These are phyloP conservation scores for Talaromyces sp. DNA, from an alignment of 2,329 filamentous ascomycete species.

Conservation along the genomic window DNA sequence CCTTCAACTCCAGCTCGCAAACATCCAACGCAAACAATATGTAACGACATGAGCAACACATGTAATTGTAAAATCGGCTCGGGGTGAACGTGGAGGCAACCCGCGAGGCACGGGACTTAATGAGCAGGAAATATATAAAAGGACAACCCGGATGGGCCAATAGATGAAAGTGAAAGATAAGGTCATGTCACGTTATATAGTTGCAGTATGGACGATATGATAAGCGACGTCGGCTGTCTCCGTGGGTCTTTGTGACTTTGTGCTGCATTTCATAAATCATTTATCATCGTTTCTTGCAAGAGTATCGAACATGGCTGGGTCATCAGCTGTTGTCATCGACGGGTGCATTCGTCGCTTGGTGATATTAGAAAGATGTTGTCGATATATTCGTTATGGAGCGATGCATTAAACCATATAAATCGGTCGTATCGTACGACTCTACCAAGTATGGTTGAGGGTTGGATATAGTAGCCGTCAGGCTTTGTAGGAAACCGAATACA, in stretches of 20 bases:
- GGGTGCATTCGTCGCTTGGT: not conserved
- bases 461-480: constrained; percentile 5
- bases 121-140: not conserved
- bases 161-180: too few relatives aligned
- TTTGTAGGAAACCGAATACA: not conserved
- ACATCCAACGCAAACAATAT: not conserved
- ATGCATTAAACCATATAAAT: constrained; percentile 6
- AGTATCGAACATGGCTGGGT: not conserved
- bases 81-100: not conserved
- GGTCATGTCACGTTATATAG: not conserved
- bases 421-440: constrained; percentile 3
- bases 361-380: not conserved
- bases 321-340: not conserved
- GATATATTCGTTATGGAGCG: not conserved
- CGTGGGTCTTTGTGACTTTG: not conserved
- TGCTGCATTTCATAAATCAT: not conserved
- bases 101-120: not conserved
- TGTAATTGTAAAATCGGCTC: not conserved
- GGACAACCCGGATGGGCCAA: too few relatives aligned
- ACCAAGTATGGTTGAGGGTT: not conserved
- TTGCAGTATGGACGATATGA: not conserved
- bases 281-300: not conserved
- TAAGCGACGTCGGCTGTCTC: not conserved
- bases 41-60: not conserved
- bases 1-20: not conserved